Evolutionary conservation across 768 basidiomycete genomes (phyloP), one percentile per base, ranked within the genome.

Genomic region (Omphalotus guepiniiformis): DNA sequence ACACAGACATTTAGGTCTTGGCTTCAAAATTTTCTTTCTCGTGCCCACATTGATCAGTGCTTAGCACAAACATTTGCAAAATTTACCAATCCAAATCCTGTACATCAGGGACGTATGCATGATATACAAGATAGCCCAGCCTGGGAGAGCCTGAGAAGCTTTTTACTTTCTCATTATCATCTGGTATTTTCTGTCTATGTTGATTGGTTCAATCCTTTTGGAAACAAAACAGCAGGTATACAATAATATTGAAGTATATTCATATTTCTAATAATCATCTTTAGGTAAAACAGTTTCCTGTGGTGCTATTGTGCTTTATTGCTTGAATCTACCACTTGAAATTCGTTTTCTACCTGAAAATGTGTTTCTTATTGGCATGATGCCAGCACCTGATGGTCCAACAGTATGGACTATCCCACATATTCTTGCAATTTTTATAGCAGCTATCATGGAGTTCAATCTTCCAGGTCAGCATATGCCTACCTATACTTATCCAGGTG

Each of bases 251-350:
- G 16, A 19, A 13, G 16, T 22, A 43, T 42, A 19, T 39, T 27
- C 25, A 43, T 16, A 30, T 37, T 18, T 42, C 41, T 23, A 35
- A 22, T 19, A 44, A 19, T 23, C 49, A 27, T 19, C 36, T 34
- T 15, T 47, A 53, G 53, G 52, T 6, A 53, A 56, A 39, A 26
- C 42, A 8, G 49, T 54, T 19, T 64, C 62, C 4, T 63, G 58
- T 53, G 60, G 59, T 41, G 57, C 59, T 21, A 61, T 64, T 41
- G 38, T 60, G 21, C 46, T 66, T 1, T 64, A 59, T 19, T 71
- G 69, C 50, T 36, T 67, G 29, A 71, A 71, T 43, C 55, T 71
- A 1, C 70, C 68, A 3, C 42, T 42, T 2, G 32, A 59, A 6
- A 34, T 67, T 2, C 55, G 58, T 0, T 64, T 62, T 53, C 48